Base-by-base conservation (phyloP, 805 yeast species). In the Yamadazyma takamatsuzukensis region DNA sequence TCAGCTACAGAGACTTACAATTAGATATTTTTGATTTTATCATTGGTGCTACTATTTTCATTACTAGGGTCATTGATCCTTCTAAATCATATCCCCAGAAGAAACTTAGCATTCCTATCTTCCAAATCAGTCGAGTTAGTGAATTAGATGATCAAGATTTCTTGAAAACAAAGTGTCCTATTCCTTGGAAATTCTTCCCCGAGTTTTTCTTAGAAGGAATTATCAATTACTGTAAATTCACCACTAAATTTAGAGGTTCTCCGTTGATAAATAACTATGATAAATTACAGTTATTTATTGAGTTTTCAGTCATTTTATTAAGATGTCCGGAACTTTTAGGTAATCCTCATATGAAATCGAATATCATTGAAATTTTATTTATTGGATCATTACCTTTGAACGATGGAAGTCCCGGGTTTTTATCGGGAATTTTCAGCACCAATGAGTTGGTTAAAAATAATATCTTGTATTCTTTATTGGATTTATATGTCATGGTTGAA, bases 401-500 rank as follows among this genome's bases (percentile, higher is more conserved):
- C 12, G 60, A 63, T 38, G 84, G 78, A 18, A 61, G 69, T 18
- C 80, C 85, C 2, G 98, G 97, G 0, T 81, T 81, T 40, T 76
- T 88, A 74, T 67, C 79, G 40, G 68, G 70, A 5, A 68, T 81
- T 6, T 78, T 87, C 56, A 78, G 72, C 46, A 63, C 76, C 8
- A 79, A 87, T 47, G 70, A 73, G 33, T 48, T 82, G 15, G 81
- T 87, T 2, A 60, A 64, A 18, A 66, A 78, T 23, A 78, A 88
- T 53, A 54, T 93, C 41, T 64, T 93, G 36, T 88, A 85, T 49
- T 83, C 96, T 1, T 68, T 93, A 36, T 71, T 93, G 59, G 94
- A 87, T 48, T 83, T 88, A 41, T 93, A 90, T 56, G 95, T 93
- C 21, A 86, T 85, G 70, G 89, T 90, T 31, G 99, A 93, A 56